Base-by-base conservation (phyloP, 164 flowering plant genomes). In the Tetrastigma voinierianum region DNA sequence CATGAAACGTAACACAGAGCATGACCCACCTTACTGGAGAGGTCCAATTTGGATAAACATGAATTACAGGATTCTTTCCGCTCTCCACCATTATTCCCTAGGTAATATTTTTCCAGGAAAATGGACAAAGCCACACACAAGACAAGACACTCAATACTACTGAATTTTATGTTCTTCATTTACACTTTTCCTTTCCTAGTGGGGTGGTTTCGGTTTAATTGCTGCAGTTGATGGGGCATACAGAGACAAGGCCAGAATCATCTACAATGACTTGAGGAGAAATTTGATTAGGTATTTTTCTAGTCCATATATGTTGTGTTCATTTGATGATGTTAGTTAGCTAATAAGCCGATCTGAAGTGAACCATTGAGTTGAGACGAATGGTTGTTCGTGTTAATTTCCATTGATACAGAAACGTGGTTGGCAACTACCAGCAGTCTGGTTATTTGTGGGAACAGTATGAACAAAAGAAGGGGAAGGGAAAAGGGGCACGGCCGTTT, bases 11-110 rank as follows among this genome's bases (percentile, higher is more conserved):
- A 96, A 93, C 82, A 95, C 96, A 7, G 95, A n/a, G 81, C 98
- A 93, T 74, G n/a, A n/a, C n/a, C n/a, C n/a, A 25, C 99, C 99
- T 12, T 96, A 93, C 70, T 96, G 99, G 99, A 90, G 99, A 72
- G 99, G 98, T 53, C n/a, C 93, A 44, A 87, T 96, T 62, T 93
- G 99, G 99, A 90, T 96, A 79, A 91, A 93, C 82, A 86, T 96
- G 90, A 96, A 96, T 69, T 96, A 93, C 80, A 57, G 87, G 93
- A 90, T 91, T 77, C 93, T 96, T 72, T 91, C 99, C 25, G 74
- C 98, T 4, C 96, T 93, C 32, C 80, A 87, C 66, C 87, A 88
- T 69, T 96, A 93, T 68, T 82, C 96, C 1, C 62, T 68, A 89
- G 97, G 97, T 89, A 32, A 81, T 49, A 2, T 10, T 19, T 12